Evolutionary conservation across 2,329 filamentous ascomycete genomes (phyloP), one percentile per base, ranked within the genome.

Genomic region (Verticillium isaacii): DNA sequence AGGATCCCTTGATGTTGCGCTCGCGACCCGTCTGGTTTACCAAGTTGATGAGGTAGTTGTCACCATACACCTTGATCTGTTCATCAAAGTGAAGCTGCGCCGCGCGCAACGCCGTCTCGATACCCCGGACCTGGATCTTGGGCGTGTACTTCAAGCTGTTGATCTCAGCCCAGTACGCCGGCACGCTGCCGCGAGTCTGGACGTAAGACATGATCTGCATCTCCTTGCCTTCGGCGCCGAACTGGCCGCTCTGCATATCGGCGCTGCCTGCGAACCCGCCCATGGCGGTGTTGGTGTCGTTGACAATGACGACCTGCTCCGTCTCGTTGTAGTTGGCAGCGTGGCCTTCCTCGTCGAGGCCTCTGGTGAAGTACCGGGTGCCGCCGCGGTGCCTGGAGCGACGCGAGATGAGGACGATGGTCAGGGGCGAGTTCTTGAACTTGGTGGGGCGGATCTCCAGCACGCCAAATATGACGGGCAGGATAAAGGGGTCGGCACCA

Each of bases 271-370:
- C 89, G 74, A 91, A 97, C 7, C 93, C 93, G 50, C 91, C 88
- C 54, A 95, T 78, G 1, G 90, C 89, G 62, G 87, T 87, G 3
- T 83, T 83, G 61, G 80, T 84, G 75, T 98, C 95, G 70, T 98
- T 98, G 68, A 98, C 77, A 41, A 99, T 87, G 64, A 97, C 83
- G 37, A 95, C 82, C 73, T 99, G 95, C 73, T 99, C 95, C 0
- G 95, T 98, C 81, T 99, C 95, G 73, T 99, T 99, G 83, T 94
- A 99, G 75, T 99, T 99, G 67, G 95, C 92, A n/a, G 95, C 95
- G 73, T 98, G 88, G 29, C 95, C 95, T 64, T 95, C 83, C 66
- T 97, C 93, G 72, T 99, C 94, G 56, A 98, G 87, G 59, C 95
- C 95, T 66, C 95, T 88, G 2, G 95, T 96, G 73, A 99, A 95